These are phyloP conservation scores for Penicillium steckii DNA, from an alignment of 495 filamentous ascomycete species.

Conservation along the genomic window DNA sequence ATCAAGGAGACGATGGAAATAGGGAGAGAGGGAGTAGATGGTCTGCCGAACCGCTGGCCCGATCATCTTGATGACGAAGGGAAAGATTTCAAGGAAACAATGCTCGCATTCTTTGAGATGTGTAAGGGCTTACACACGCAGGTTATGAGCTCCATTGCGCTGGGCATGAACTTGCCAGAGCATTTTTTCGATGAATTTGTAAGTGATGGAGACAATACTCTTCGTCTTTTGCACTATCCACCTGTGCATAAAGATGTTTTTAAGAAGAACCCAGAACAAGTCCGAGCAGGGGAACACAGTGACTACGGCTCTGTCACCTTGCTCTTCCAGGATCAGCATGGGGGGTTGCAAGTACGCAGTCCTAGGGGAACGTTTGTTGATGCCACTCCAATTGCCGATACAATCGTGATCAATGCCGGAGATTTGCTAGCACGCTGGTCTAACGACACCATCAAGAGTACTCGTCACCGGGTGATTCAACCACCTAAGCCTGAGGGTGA, in stretches of 20 bases:
- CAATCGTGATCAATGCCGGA: constrained; percentile 89
- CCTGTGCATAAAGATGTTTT: constrained; percentile 67
- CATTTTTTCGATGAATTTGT: constrained; percentile 77
- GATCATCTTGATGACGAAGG: constrained; percentile 58
- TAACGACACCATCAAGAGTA: constrained; percentile 86
- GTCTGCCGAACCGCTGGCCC: constrained; percentile 80
- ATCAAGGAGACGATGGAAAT: constrained; percentile 86
- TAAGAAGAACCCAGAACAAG: constrained; percentile 64
- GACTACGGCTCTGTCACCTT: constrained; percentile 89
- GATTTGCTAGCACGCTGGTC: constrained; percentile 88
- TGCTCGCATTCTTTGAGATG: constrained; percentile 68
- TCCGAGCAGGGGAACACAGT: constrained; percentile 81
- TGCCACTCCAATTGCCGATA: constrained; percentile 76
- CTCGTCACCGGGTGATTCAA: constrained; percentile 86
- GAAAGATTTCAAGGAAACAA: constrained; percentile 64
- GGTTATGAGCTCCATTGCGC: constrained; percentile 85
- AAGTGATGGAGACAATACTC: constrained; percentile 74
- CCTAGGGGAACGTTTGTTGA: constrained; percentile 78
- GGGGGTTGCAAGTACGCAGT: constrained; percentile 80
- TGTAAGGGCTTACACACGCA: constrained; percentile 75
- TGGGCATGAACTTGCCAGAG: constrained; percentile 74
- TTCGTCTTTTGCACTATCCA: constrained; percentile 90
- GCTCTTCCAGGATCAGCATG: constrained; percentile 82
- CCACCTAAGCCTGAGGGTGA: constrained; percentile 50
- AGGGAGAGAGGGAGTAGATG: constrained; percentile 68